Conservation (phyloP, 108 stramenopile genomes). For the Parietichytrium sp. region DNA sequence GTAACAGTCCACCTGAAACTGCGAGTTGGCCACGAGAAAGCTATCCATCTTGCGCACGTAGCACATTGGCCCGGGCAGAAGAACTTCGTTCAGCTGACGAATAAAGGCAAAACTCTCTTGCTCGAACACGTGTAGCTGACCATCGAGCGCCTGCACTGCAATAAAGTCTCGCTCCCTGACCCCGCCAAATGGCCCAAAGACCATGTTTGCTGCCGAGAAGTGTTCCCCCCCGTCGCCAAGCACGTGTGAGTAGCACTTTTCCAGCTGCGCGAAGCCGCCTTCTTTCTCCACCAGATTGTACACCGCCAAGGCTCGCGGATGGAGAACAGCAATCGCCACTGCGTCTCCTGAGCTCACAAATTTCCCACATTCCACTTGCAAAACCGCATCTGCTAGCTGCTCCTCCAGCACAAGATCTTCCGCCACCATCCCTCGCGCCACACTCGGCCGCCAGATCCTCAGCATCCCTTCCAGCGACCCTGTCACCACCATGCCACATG, state of each 20-base stretch:
- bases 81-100: conserved; percentile 49
- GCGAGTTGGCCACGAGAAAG: conserved; percentile 53
- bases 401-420: conserved; percentile 59
- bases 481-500: conserved; percentile 45
- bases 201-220: conserved; percentile 65
- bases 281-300: conserved; percentile 50
- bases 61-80: conserved; percentile 57
- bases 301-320: conserved; percentile 55
- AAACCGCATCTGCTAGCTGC: conserved; percentile 50
- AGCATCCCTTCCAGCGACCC: conserved; percentile 53
- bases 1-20: conserved; percentile 57
- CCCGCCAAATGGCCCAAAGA: conserved; percentile 57
- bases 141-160: conserved; percentile 64
- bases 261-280: conserved; percentile 44
- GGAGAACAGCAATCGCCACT: conserved; percentile 57
- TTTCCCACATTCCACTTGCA: conserved; percentile 54
- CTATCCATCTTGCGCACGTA: conserved; percentile 59
- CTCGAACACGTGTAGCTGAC: conserved; percentile 57
- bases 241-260: conserved; percentile 53
- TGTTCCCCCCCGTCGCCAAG: conserved; percentile 61
- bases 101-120: conserved; percentile 57
- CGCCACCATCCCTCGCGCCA: conserved; percentile 41
- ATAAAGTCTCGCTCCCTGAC: conserved; percentile 46
- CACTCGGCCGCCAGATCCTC: conserved; percentile 47
- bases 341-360: conserved; percentile 53